Percentiles rank a stretch among this genome's conserved stretches.
Conservation (phyloP, 495 filamentous ascomycete species). For the Platismatia glauca region DNA sequence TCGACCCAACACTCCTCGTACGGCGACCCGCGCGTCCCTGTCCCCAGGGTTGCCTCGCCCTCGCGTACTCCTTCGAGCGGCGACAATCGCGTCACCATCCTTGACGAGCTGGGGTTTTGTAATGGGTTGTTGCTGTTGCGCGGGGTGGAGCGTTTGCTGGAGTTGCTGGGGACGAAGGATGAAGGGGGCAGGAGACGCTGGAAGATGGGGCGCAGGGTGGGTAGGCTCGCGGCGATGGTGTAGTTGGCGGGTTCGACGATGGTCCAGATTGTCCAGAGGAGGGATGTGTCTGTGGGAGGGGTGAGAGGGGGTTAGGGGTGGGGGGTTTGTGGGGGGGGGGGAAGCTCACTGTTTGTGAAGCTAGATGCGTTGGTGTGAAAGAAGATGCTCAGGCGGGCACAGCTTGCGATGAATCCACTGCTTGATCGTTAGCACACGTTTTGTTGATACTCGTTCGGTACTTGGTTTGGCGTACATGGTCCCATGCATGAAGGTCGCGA, state of each 20-base stretch:
- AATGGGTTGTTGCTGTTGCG: background rate
- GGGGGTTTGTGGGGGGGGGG: background rate
- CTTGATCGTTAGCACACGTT: background rate
- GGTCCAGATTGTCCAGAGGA: conserved; percentile 33
- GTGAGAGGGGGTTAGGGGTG: background rate
- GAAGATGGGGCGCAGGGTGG: conserved; percentile 35
- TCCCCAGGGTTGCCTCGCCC: too few relatives aligned
- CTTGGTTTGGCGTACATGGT: conserved; percentile 29
- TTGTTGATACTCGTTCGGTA: background rate
- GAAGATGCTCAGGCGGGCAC: conserved; percentile 31
- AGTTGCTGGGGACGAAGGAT: conserved; percentile 13
- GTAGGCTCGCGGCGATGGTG: conserved; percentile 40
- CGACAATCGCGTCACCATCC: background rate
- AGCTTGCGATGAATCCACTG: conserved; percentile 32
- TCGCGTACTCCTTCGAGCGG: background rate
- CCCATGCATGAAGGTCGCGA: conserved; percentile 37
- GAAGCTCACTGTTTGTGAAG: conserved; percentile 15
- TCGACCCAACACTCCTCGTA: background rate
- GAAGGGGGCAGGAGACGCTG: conserved; percentile 8
- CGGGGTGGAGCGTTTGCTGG: background rate
- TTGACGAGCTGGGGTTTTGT: background rate
- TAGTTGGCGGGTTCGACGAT: conserved; percentile 38
- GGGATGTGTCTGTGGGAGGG: conserved; percentile 20
- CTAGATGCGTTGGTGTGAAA: conserved; percentile 13
- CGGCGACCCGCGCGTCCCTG: background rate